These are phyloP conservation scores for Talaromyces sp. DNA, from an alignment of 2,329 filamentous ascomycete genomes.

Conservation along the genomic window DNA sequence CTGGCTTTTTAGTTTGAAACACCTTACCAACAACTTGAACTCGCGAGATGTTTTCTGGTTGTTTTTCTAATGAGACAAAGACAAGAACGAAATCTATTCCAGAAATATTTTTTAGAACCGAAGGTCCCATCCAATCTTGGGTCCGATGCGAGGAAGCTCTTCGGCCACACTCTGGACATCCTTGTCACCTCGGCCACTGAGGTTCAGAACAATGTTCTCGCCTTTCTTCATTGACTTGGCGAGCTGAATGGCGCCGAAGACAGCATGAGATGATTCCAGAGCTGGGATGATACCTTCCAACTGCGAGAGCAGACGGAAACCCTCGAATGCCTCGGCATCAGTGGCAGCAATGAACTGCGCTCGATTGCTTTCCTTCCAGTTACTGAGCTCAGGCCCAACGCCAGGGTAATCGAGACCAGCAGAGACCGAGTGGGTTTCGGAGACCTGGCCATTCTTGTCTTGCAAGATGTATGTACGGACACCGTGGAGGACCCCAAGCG, in stretches of 20 bases:
- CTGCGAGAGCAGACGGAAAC: conserved; percentile 78
- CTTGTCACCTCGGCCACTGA: conserved; percentile 93
- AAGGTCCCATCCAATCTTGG: conserved; percentile 69
- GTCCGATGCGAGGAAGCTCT: conserved; percentile 80
- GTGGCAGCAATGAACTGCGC: conserved; percentile 88
- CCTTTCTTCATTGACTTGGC: conserved; percentile 88
- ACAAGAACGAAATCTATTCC: not conserved
- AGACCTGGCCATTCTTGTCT: conserved; percentile 85
- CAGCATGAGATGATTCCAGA: conserved; percentile 85
- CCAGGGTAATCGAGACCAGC: conserved; percentile 96
- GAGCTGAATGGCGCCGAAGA: conserved; percentile 81
- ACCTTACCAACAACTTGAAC: not conserved
- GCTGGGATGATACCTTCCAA: conserved; percentile 96
- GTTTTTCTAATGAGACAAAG: not conserved
- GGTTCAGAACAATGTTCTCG: conserved; percentile 86
- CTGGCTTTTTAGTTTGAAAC: not conserved
- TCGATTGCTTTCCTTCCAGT: conserved; percentile 85
- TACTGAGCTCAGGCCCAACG: conserved; percentile 84
- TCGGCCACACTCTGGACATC: conserved; percentile 98
- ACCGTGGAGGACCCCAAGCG: conserved; percentile 89
- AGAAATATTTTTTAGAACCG: conserved; percentile 7
- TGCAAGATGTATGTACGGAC: conserved; percentile 95
- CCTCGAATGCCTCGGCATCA: conserved; percentile 81
- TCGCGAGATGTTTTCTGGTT: not conserved
- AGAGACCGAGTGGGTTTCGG: conserved; percentile 92